These are phyloP conservation scores for Neocucurbitaria cava DNA, from an alignment of 2,329 filamentous ascomycete genomes.

Conservation along the genomic window DNA sequence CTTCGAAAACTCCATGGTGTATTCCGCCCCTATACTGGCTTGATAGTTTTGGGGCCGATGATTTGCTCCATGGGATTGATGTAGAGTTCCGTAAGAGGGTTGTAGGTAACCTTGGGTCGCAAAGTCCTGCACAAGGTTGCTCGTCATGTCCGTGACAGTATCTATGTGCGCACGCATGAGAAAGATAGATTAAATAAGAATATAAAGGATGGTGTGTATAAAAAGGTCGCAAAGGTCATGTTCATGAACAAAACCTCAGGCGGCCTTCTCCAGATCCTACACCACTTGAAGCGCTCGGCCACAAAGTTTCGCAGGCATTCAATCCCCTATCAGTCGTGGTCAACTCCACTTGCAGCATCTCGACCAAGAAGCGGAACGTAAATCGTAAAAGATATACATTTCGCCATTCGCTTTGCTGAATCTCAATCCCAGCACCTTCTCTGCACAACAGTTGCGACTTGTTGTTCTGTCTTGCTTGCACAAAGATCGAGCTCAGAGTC, in stretches of 20 bases:
- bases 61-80: too few relatives aligned
- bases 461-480: conserved; percentile 3
- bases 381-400: conserved; percentile 1
- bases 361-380: neutral
- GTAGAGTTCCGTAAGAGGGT: too few relatives aligned
- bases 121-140: too few relatives aligned
- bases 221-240: too few relatives aligned
- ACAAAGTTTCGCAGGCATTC: conserved; percentile 5
- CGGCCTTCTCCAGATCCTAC: neutral
- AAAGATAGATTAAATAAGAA: too few relatives aligned
- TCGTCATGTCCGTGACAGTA: too few relatives aligned
- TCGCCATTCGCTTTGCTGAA: conserved; percentile 1
- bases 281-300: neutral
- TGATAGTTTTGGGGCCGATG: too few relatives aligned
- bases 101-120: too few relatives aligned
- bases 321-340: neutral
- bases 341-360: neutral
- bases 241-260: neutral
- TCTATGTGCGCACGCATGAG: too few relatives aligned
- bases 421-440: neutral
- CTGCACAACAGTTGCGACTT: conserved; percentile 2
- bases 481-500: neutral
- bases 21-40: too few relatives aligned
- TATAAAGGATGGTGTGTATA: too few relatives aligned
- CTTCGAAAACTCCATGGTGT: too few relatives aligned